phyloP scores from a whole-genome alignment of 768 basidiomycete species.

The Austroboletus eburneus region DNA sequence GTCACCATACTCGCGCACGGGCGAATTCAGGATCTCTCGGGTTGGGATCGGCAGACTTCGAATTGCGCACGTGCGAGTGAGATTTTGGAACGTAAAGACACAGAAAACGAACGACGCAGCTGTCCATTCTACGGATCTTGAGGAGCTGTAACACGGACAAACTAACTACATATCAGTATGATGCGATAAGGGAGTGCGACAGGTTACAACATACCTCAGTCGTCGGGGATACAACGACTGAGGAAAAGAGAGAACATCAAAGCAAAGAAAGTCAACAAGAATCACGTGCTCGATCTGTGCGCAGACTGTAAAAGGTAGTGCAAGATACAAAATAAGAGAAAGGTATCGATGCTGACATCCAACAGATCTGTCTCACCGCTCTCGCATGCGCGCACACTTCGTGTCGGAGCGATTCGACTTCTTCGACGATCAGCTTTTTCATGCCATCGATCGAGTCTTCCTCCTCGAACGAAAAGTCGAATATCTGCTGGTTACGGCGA shows the following conservation, averaged over 20 bases:
- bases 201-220: too few species aligned
- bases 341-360: too few species aligned
- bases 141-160: too few species aligned
- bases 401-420: constrained; percentile 84
- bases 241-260: too few species aligned
- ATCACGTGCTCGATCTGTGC: too few species aligned
- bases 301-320: too few species aligned
- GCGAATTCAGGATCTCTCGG: constrained; percentile 75
- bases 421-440: constrained; percentile 92
- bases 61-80: neutral
- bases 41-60: constrained; percentile 71
- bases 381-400: constrained; percentile 85
- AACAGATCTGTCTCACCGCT: constrained; percentile 66
- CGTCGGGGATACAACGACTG: too few species aligned
- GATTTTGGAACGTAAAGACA: neutral
- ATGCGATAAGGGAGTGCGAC: too few species aligned
- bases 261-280: too few species aligned
- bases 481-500: constrained; percentile 44
- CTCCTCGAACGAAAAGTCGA: constrained; percentile 95
- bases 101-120: constrained; percentile 36
- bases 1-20: constrained; percentile 56
- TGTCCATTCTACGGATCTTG: constrained; percentile 74
- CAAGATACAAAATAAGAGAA: too few species aligned
- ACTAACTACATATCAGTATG: too few species aligned
- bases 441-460: constrained; percentile 97